A percentile compares a stretch with the other conserved stretches of the same genome.
Conservation (phyloP, 257 asterid genomes). For the Nicotiana sylvestris region DNA sequence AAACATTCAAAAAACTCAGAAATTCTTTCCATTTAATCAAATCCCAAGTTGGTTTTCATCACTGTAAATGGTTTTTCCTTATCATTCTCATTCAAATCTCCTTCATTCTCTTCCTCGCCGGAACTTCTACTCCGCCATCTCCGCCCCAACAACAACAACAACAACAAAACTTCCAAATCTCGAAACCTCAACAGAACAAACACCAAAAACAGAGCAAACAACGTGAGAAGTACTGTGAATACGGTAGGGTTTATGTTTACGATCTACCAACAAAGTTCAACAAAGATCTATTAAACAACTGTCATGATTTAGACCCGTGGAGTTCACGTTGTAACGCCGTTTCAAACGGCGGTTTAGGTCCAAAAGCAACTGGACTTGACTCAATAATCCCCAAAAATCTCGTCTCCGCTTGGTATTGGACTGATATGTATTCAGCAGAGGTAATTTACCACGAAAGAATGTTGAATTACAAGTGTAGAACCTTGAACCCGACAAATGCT, state of each 20-base stretch:
- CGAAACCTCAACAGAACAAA: neutral
- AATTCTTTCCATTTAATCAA: slow-evolving; percentile 11
- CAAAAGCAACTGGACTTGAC: slow-evolving; percentile 46
- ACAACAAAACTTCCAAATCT: neutral
- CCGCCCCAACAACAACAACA: slow-evolving; percentile 5
- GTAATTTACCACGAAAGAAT: slow-evolving; percentile 46
- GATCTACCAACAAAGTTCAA: slow-evolving; percentile 46
- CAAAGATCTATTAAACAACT: slow-evolving; percentile 33
- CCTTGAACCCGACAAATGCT: slow-evolving; percentile 39
- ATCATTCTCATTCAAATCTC: slow-evolving; percentile 13
- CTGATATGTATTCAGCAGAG: slow-evolving; percentile 49
- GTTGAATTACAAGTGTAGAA: slow-evolving; percentile 39
- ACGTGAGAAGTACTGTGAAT: slow-evolving; percentile 25
- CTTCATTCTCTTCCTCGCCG: slow-evolving; percentile 20
- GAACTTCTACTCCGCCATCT: slow-evolving; percentile 17
- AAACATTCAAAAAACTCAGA: slow-evolving; percentile 14
- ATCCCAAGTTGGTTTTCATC: slow-evolving; percentile 15
- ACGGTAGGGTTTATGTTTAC: slow-evolving; percentile 48
- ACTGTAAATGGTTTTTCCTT: slow-evolving; percentile 15
- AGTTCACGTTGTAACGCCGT: slow-evolving; percentile 44
- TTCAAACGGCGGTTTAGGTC: slow-evolving; percentile 45
- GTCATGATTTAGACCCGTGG: slow-evolving; percentile 46
- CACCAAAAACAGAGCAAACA: neutral
- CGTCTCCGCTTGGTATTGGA: slow-evolving; percentile 49
- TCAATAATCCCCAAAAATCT: slow-evolving; percentile 36